Percentiles rank a stretch among this genome's conserved stretches.
Conservation (phyloP, 2,329 filamentous ascomycete genomes). For the Aspergillus fumigatus region DNA sequence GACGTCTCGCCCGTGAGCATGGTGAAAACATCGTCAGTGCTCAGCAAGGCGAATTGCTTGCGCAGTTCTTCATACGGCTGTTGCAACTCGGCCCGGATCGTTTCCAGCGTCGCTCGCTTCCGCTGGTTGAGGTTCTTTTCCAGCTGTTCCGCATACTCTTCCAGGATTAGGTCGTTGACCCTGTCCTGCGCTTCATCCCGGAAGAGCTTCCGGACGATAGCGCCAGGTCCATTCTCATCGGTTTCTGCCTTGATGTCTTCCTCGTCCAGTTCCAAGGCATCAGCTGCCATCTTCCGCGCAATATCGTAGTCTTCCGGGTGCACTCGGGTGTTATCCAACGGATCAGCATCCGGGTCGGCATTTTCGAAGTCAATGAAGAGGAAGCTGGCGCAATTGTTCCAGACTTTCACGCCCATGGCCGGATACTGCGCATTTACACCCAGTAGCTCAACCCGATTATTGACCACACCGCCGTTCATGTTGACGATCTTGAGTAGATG, state of each 20-base stretch:
- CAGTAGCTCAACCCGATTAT: constrained; percentile 79
- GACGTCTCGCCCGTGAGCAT: constrained; percentile 94
- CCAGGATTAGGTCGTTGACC: constrained; percentile 91
- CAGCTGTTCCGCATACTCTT: constrained; percentile 94
- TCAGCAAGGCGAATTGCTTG: constrained; percentile 67
- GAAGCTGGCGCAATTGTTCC: constrained; percentile 96
- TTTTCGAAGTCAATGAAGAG: constrained; percentile 83
- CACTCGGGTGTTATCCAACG: constrained; percentile 92
- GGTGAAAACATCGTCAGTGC: constrained; percentile 79
- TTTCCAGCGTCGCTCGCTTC: constrained; percentile 93
- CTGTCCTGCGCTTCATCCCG: constrained; percentile 90
- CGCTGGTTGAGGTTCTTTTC: constrained; percentile 88
- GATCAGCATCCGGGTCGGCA: constrained; percentile 78
- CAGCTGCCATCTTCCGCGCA: constrained; percentile 95
- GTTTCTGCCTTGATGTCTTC: constrained; percentile 95
- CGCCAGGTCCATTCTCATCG: constrained; percentile 81
- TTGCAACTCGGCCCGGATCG: constrained; percentile 88
- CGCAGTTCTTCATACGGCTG: constrained; percentile 92
- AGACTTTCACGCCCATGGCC: constrained; percentile 84
- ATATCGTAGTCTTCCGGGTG: constrained; percentile 98
- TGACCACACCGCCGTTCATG: constrained; percentile 79
- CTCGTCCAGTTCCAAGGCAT: constrained; percentile 92
- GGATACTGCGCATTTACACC: constrained; percentile 79
- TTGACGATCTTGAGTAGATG: constrained; percentile 85
- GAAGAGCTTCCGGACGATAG: constrained; percentile 91